Base-by-base conservation (phyloP, 2,329 filamentous ascomycete species). In the Beauveria caledonica region DNA sequence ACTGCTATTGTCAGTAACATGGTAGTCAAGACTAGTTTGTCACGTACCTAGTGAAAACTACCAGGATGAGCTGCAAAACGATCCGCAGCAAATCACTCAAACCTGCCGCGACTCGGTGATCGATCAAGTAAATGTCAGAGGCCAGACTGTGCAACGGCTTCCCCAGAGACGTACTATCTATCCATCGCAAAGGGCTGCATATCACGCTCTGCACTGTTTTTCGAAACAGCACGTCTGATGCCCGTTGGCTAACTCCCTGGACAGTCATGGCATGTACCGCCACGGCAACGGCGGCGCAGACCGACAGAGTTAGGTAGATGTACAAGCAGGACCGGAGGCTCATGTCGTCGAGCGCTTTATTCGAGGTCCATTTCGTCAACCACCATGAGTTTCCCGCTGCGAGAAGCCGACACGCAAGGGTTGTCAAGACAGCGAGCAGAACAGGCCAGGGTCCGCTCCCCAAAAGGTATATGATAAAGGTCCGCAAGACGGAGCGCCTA, bases 1-100 rank as follows among this genome's bases (percentile, higher is more conserved):
- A 21, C 58, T 60, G 17, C 11, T 25, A 3, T 9, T n/a, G 29
- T 60, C 7, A 60, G 58, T 29, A 13, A 48, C 15, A 17, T 29
- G 13, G 29, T 8, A 11, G 5, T 6, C 46, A 45, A 7, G 11
- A 15, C 10, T 19, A 6, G 7, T 19, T 36, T 25, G 27, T 2
- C 17, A 27, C 58, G 39, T 29, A 55, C 58, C 58, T 49, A 11
- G 58, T 60, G 23, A 60, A 23, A 17, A 60, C 33, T 13, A 89
- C 87, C 9, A 60, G 19, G 7, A 49, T 3, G 6, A 60, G 50
- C 42, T 60, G 48, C 44, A 58, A 42, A 3, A 33, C 17, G 17
- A 49, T 57, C 3, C 61, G 25, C 6, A 62, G 33, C 27, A 60
- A 39, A 15, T 54, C 61, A 39, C 42, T 62, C 3, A 60, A 27